Percentiles rank a stretch among this genome's conserved stretches.
phyloP scores from a whole-genome alignment of 1,139 yeast genomes.

The Schizosaccharomyces versatilis region DNA sequence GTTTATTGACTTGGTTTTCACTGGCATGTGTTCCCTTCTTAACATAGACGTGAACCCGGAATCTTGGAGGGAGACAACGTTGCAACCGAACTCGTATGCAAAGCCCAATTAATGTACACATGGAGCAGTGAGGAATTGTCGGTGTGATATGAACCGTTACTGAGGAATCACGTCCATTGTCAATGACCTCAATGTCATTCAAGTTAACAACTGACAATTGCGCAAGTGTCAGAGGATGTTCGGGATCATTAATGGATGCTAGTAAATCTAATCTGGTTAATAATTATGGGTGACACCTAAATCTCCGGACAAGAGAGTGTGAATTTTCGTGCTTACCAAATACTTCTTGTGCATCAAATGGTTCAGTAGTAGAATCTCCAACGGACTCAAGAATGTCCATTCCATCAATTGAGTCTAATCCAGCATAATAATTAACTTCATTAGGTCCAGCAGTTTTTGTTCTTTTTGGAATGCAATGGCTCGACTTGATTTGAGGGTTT shows the following conservation, averaged over 20 bases:
- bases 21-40: conserved; percentile 91
- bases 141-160: conserved; percentile 78
- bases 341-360: conserved; percentile 57
- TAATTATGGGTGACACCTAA: conserved; percentile 14
- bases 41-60: conserved; percentile 53
- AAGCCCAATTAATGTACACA: conserved; percentile 85
- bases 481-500: neutral
- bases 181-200: conserved; percentile 42
- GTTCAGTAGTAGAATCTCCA: conserved; percentile 22
- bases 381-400: no score
- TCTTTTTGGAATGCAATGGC: no score
- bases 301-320: neutral
- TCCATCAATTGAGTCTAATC: no score
- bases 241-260: conserved; percentile 85
- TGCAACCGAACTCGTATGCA: conserved; percentile 86
- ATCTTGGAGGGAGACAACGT: conserved; percentile 67
- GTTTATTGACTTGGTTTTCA: conserved; percentile 87
- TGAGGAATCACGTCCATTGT: conserved; percentile 23
- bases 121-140: conserved; percentile 88
- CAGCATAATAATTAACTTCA: no score
- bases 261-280: conserved; percentile 30
- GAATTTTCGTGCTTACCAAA: conserved; percentile 19
- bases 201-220: conserved; percentile 86
- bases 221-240: conserved; percentile 85
- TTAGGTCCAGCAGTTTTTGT: no score